Base-by-base conservation (phyloP, 208 protist genomes). In the Leishmania guyanensis region DNA sequence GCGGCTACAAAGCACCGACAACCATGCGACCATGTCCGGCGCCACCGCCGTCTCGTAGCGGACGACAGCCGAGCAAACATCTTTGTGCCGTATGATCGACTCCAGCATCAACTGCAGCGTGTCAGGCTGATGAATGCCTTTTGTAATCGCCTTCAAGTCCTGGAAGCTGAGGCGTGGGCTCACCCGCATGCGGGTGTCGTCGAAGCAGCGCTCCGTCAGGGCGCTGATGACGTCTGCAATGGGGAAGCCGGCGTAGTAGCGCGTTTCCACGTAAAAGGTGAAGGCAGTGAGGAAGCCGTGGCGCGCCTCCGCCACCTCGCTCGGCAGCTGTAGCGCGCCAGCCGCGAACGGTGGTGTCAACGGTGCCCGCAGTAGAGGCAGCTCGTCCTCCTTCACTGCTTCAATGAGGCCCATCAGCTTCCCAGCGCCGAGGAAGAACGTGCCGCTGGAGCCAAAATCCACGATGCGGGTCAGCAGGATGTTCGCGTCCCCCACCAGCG, bases 401-500 rank as follows among this genome's bases (percentile, higher is more conserved):
- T 90, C 62, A 16, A 97, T 83, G 36, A 95, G 78, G 6, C 84
- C 83, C 33, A 86, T 78, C 71, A 95, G 86, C 75, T 91, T 92
- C 22, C 88, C 87, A 2, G 94, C 93, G 36, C 81, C 82, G 26
- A 97, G 72, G 70, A 97, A 94, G 56, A 81, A 82, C 33, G 75
- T 91, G 62, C 80, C 84, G 69, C 87, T 89, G 22, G 88, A 86
- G 73, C 88, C 89, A 26, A 91, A 85, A 62, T 84, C 84, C 50
- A 95, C 71, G 29, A 94, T 88, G 54, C 86, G 89, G 53, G 72
- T 84, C 53, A 97, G 88, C 29, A 97, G 66, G 53, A 87, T 73
- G 82, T 95, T 95, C 29, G 92, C 94, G 79, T 97, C 94, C 39
- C 73, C 79, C 62, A 93, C 81, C n/a, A 97, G 89, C 79, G 71